A percentile compares a stretch with the other conserved stretches of the same genome.
Conservation (phyloP, 2,329 filamentous ascomycete species). For the Aspergillus melleus region DNA sequence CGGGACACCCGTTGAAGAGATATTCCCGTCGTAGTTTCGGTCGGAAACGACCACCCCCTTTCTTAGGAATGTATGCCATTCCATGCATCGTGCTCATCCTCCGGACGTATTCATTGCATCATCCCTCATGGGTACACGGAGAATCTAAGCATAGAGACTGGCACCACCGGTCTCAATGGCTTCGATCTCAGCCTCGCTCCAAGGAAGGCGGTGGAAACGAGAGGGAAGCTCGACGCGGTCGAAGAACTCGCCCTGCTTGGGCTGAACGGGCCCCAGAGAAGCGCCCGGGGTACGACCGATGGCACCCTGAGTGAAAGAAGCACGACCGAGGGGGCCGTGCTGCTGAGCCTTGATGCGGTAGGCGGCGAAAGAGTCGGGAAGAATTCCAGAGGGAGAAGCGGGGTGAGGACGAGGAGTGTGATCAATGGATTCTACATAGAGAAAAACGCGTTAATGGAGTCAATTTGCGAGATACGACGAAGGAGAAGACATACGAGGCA, state of each 20-base stretch:
- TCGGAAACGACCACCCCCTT: neutral
- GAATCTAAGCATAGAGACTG: conserved; percentile 55
- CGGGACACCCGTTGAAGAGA: neutral
- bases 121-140: conserved; percentile 12
- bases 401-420: conserved; percentile 62
- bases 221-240: conserved; percentile 84
- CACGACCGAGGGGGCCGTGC: conserved; percentile 58
- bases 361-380: conserved; percentile 62
- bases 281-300: conserved; percentile 66
- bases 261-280: conserved; percentile 69
- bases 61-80: neutral
- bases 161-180: conserved; percentile 93
- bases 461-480: neutral
- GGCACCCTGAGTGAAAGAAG: conserved; percentile 38
- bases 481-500: conserved; percentile 40
- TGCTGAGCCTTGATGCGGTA: conserved; percentile 65
- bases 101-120: conserved; percentile 17
- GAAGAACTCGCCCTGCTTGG: conserved; percentile 75
- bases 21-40: neutral
- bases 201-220: conserved; percentile 75
- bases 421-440: conserved; percentile 41
- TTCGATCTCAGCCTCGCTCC: conserved; percentile 85
- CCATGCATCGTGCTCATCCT: conserved; percentile 8
- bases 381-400: conserved; percentile 54
- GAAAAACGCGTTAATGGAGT: conserved; percentile 4